Evolutionary conservation across 2,329 filamentous ascomycete species (phyloP), one percentile per base, ranked within the genome.

Genomic region (Exserohilum turcica): DNA sequence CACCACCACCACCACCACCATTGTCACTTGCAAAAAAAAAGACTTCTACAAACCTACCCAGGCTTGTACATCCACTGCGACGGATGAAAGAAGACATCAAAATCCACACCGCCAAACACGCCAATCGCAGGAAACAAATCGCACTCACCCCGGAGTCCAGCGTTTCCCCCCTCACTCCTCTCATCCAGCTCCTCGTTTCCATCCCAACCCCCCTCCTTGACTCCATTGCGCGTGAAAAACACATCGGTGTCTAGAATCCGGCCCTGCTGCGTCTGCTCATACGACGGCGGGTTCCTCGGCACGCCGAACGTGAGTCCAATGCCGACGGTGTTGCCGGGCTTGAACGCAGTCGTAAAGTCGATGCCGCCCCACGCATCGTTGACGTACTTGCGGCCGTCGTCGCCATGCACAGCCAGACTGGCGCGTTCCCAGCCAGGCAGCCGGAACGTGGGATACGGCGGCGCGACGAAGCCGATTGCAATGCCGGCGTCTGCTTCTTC

Each of bases 361-460:
- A 84, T 83, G 15, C 90, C 90, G 18, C 90, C 90, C 79, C 83
- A 88, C 6, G 81, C 80, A 70, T 93, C 88, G 68, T 92, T 91
- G 64, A 91, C 80, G 70, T 88, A 94, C 71, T 83, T 83, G 64
- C 87, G 82, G 0, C 90, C 90, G 71, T 93, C 90, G 71, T 93
- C 90, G 40, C 87, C 86, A 70, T 93, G 90, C n/a, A 93, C 84
- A 1, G 81, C 90, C 12, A 92, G 67, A 58, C 85, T 88, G 15
- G 84, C 90, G 29, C 90, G 82, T 68, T 94, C 88, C 90, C 90
- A 93, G 2, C 90, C 90, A 0, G 90, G 90, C 54, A 92, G 81
- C 6, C 90, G 83, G 77, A 91, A 93, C 0, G 82, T 80, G 6
- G 90, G 90, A 67, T 92, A 93, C 6, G 90, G 90, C 42, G 88